Evolutionary conservation across 805 yeast species (phyloP).

Genomic region (Monosporozyma yasuniensis): DNA sequence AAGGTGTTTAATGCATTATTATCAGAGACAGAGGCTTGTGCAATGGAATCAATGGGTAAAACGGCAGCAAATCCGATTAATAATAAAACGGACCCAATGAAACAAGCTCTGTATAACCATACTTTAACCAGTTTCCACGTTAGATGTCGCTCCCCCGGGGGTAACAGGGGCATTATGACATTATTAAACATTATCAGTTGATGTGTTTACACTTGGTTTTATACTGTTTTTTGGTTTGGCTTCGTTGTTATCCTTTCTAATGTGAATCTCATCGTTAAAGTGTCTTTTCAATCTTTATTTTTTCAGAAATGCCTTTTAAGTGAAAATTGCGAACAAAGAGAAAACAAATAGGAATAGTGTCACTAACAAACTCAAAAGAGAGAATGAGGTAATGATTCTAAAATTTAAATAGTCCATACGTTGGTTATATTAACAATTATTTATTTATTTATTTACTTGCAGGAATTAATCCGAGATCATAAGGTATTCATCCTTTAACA

Average conservation of each 20-base stretch:
- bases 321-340: neutral
- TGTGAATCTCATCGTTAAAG: neutral
- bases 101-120: conserved; percentile 13
- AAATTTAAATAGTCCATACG: neutral
- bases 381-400: too few relatives aligned
- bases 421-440: neutral
- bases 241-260: neutral
- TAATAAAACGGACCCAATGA: conserved; percentile 17
- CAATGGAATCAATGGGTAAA: conserved; percentile 72
- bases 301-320: neutral
- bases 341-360: neutral
- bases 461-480: conserved; percentile 16
- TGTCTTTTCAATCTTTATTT: neutral
- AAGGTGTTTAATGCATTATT: conserved; percentile 71
- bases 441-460: neutral
- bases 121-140: neutral
- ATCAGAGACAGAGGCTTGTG: conserved; percentile 42
- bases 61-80: conserved; percentile 56
- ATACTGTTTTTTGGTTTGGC: neutral
- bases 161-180: neutral
- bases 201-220: neutral
- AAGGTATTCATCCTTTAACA: conserved; percentile 18
- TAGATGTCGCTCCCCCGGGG: neutral
- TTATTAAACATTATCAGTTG: neutral
- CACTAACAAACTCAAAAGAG: neutral